Base-by-base conservation (phyloP, 495 filamentous ascomycete species). In the Aspergillus nidulans region DNA sequence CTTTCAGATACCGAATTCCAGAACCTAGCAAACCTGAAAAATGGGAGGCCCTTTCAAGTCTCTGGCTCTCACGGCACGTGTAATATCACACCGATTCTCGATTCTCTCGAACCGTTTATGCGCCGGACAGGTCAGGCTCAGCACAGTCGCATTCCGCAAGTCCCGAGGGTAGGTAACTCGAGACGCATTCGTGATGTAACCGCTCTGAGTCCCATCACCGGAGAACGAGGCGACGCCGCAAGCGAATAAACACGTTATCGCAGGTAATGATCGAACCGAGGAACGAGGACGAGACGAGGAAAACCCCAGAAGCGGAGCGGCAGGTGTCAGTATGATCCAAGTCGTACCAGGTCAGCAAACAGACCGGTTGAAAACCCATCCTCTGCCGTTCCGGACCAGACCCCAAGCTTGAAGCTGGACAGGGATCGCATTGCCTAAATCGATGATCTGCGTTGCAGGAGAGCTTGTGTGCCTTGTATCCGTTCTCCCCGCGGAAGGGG, bases 101-200 rank as follows among this genome's bases (percentile, higher is more conserved):
- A 5, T 34, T 45, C 3, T 20, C 30, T 49, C 20, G n/a, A n/a
- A n/a, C n/a, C n/a, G n/a, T n/a, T n/a, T n/a, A n/a, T n/a, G n/a
- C n/a, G n/a, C 46, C 44, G 7, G 45, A n/a, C 30, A 13, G 30
- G 21, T 34, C 28, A 50, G 21, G 32, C 15, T 6, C 7, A 38
- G 19, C 20, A 28, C 46, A 47, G 44, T 59, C 53, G 53, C 62
- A 64, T 64, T 64, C 62, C 62, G 40, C 15, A 24, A 48, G 42
- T 56, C 59, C 53, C 51, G 48, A n/a, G n/a, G n/a, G 28, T 51
- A 36, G 47, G 52, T 49, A 44, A 58, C 39, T 28, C 44, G 45
- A 47, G 54, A 28, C 41, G 49, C 56, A 45, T 47, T 56, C 55
- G 12, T 36, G 36, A 53, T 45, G 53, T 56, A 51, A 47, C 56